Conservation (phyloP, 352 stramenopile species). For the Globisporangium recalcitrans region DNA sequence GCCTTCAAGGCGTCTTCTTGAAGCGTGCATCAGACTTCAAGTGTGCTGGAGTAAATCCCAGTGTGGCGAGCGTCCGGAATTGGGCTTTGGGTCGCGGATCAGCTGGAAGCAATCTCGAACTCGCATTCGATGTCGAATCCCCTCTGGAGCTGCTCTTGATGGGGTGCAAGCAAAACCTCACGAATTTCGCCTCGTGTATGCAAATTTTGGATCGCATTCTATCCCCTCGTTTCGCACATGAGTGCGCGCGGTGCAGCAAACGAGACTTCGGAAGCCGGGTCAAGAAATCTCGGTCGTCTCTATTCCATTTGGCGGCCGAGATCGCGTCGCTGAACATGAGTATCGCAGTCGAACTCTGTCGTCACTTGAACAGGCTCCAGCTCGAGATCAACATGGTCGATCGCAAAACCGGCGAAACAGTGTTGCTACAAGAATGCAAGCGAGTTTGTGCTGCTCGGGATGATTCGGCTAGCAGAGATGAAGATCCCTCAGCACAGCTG, state of each 20-base stretch:
- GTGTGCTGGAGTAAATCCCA: neutral
- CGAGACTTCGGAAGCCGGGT: neutral
- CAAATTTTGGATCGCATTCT: conserved; percentile 16
- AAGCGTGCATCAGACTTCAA: conserved; percentile 21
- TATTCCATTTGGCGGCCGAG: conserved; percentile 49
- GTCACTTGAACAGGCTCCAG: conserved; percentile 26
- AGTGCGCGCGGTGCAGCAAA: neutral
- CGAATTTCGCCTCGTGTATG: conserved; percentile 10
- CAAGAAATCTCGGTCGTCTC: conserved; percentile 22
- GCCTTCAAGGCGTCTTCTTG: conserved; percentile 26
- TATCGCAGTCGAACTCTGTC: conserved; percentile 48
- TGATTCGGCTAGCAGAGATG: neutral
- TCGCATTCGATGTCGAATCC: conserved; percentile 22
- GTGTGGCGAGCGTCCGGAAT: conserved; percentile 3
- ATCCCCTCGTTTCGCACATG: neutral
- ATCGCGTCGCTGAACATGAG: conserved; percentile 43
- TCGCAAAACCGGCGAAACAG: conserved; percentile 33
- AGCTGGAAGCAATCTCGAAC: neutral
- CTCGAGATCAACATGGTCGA: conserved; percentile 51
- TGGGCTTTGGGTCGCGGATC: neutral
- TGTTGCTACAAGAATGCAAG: conserved; percentile 55
- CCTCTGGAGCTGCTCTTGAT: conserved; percentile 25
- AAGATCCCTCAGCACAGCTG: conserved; percentile 19
- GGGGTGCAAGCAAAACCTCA: conserved; percentile 10
- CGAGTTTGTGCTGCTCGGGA: conserved; percentile 26